Conservation (phyloP, 2,329 filamentous ascomycete genomes). For the Cladosporium sp. region DNA sequence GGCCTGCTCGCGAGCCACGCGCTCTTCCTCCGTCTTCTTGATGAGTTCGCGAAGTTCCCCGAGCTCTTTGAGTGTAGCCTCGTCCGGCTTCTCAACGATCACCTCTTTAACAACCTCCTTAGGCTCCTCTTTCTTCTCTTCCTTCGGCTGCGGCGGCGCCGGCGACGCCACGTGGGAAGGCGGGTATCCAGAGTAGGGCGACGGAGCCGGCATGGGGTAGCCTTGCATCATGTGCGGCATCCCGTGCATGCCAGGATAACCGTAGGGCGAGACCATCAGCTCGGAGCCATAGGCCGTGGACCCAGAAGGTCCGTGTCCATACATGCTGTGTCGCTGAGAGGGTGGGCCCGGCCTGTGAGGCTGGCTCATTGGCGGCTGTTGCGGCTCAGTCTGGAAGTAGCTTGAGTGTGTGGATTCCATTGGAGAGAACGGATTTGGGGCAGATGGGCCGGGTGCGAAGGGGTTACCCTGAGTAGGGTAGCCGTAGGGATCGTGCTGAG, state of each 20-base stretch:
- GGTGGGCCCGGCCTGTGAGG: conserved; percentile 21
- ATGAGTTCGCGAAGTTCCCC: conserved; percentile 34
- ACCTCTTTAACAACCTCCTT: conserved; percentile 7
- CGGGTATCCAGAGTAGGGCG: conserved; percentile 16
- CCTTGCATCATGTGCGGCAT: conserved; percentile 10
- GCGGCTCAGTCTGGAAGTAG: conserved; percentile 32
- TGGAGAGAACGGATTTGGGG: conserved; percentile 27
- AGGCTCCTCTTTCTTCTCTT: conserved; percentile 16
- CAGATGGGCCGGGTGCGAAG: conserved; percentile 27
- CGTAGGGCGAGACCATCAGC: conserved; percentile 22
- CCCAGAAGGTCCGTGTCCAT: conserved; percentile 14
- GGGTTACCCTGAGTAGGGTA: conserved; percentile 33
- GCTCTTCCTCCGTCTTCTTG: conserved; percentile 28
- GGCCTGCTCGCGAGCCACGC: conserved; percentile 20
- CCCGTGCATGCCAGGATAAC: conserved; percentile 15
- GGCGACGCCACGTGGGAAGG: conserved; percentile 22
- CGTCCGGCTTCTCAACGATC: conserved; percentile 17
- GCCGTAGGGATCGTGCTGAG: conserved; percentile 32
- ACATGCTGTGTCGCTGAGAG: conserved; percentile 25
- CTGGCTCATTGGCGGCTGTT: conserved; percentile 14
- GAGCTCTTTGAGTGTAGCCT: conserved; percentile 19
- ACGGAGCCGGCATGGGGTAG: not conserved
- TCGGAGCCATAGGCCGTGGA: conserved; percentile 18
- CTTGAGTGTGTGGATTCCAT: conserved; percentile 22
- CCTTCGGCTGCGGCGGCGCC: conserved; percentile 18